Evolutionary conservation across 345 rosid species (phyloP), one percentile per base, ranked within the genome.

Genomic region (Rubroshorea leprosula): DNA sequence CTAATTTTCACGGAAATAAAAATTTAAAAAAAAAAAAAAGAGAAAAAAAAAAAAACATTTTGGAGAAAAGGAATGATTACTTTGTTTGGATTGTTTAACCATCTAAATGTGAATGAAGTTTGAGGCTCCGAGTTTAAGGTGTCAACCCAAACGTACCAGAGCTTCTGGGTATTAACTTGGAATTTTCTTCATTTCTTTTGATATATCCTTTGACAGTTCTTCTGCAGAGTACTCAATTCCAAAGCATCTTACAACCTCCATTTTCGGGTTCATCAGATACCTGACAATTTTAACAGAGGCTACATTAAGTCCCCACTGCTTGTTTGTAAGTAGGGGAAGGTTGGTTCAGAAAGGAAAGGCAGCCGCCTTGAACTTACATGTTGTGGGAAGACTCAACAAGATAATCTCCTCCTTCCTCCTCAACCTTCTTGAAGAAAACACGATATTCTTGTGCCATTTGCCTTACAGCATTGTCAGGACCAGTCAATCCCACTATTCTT

Each of bases 361-460:
- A 10, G 23, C 9, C 49, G 27, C 19, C 6, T 44, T 25, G 35
- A 45, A 11, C 77, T 68, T 77, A 93, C 99, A 83, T 82, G 68
- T 76, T 78, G 76, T 93, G 91, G 43, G 90, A 85, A 48, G 83
- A 74, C 71, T 87, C 97, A 2, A 93, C 80, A 41, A 93, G 94
- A 65, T 93, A 89, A 70, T 89, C 99, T 48, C 75, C 92, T 31
- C 83, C 87, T 35, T 93, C 97, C 68, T 89, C 97, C 67, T 87
- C 85, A 23, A 87, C 76, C 76, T 89, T 93, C 72, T 70, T 83
- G 76, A 86, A 89, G 66, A 41, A 89, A 38, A 89, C 80, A 26
- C 88, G 90, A 63, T 84, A 93, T 64, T 86, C 94, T 66, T 83
- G 94, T 0, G 94, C 89, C 85, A 89, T 85, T 74, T 86, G 96